phyloP scores from a whole-genome alignment of 169 alveolate genomes.

The Plasmodium adleri region DNA sequence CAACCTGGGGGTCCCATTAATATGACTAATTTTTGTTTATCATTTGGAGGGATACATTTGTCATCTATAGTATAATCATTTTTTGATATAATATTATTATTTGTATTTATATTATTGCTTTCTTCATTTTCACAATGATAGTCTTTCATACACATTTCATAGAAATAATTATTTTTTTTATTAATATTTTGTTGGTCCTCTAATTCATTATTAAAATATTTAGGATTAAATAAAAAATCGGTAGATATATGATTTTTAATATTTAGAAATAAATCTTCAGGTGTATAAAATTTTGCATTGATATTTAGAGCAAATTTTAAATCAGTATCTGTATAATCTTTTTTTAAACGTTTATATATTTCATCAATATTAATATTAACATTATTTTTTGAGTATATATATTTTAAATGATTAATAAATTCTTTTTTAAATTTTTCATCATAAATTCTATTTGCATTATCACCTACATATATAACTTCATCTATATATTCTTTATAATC shows the following conservation, averaged over 20 bases:
- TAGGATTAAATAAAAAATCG: conserved; percentile 42
- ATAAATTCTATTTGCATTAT: conserved; percentile 84
- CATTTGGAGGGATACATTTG: not conserved
- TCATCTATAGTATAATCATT: not conserved
- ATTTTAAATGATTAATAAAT: conserved; percentile 67
- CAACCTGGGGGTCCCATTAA: conserved; percentile 69
- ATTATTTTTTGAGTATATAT: conserved; percentile 73
- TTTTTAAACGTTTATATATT: conserved; percentile 73
- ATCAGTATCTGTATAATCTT: conserved; percentile 85
- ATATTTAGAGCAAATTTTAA: conserved; percentile 82
- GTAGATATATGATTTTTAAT: conserved; percentile 46
- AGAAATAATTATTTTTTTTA: conserved; percentile 1
- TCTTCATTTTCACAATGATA: not conserved
- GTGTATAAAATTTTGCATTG: conserved; percentile 80
- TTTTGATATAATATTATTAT: not conserved
- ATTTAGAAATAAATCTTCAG: conserved; percentile 79
- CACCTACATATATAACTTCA: conserved; percentile 83
- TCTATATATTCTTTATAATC: conserved; percentile 73
- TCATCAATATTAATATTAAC: conserved; percentile 71
- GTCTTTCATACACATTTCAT: no score
- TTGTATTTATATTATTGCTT: not conserved
- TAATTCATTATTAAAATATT: conserved; percentile 20
- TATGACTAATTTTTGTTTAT: conserved; percentile 32
- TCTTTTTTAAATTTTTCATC: conserved; percentile 47
- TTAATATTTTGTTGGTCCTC: not conserved